Base-by-base conservation (phyloP, 208 protist species). In the Phytomonas sp. region DNA sequence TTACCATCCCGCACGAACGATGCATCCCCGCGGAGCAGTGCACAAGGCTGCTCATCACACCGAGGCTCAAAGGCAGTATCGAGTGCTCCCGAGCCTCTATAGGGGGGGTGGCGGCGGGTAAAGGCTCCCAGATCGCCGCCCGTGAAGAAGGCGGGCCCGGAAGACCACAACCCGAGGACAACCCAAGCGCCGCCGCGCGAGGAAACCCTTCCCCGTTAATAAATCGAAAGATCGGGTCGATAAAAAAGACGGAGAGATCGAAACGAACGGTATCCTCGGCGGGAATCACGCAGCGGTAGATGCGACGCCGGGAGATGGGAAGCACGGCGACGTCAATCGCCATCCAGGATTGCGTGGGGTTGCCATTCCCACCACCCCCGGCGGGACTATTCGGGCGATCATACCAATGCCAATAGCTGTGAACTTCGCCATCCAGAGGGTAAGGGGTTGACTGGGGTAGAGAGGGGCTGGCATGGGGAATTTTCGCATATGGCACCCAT, bases 1-100 rank as follows among this genome's bases (percentile, higher is more conserved):
- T 73, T 15, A 82, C 72, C 29, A 94, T 80, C 17, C 81, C 85
- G 67, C 80, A 86, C 0, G 85, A 92, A n/a, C 88, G 85, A 60
- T 94, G 88, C 85, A 91, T 94, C 31, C 88, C 88, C n/a, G 88
- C 88, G 32, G 80, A 88, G 75, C 88, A 94, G 75, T 94, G 88
- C 40, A 94, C 71, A 13, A 94, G 69, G 60, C 60, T 37, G 2
- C 34, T 15, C 66, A 46, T 36, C 62, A 28, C 15, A 9, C 43
- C 61, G 59, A 3, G 8, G 33, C 66, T 43, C 23, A 29, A 40
- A 9, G 36, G 36, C 36, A 40, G 36, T 4, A 40, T 4, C 4
- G 36, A 40, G 30, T 4, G 8, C 5, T 31, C 62, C 4, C 59
- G 59, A 62, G 30, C 59, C 7, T 4, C 32, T 9, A 4, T 43